A percentile compares a stretch with the other conserved stretches of the same genome.
Evolutionary conservation across 2,329 filamentous ascomycete species (phyloP).

Genomic region (Zymoseptoria passerinii): DNA sequence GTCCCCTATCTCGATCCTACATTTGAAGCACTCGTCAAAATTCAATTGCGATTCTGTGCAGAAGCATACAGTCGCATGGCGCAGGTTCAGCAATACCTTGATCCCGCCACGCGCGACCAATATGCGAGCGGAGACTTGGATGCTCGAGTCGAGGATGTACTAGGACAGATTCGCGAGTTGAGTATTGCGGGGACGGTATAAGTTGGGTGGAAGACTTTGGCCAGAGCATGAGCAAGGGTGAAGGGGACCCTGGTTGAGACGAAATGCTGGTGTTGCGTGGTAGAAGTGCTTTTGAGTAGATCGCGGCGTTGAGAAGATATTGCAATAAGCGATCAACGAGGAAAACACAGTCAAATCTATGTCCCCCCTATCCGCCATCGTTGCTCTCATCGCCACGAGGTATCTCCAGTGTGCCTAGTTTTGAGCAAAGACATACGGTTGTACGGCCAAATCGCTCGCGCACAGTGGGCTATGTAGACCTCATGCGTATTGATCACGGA

Average conservation of each 20-base stretch:
- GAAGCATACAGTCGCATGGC: constrained; percentile 98
- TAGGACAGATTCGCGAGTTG: constrained; percentile 93
- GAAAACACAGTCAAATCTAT: too few species aligned
- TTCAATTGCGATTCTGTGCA: constrained; percentile 93
- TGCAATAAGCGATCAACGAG: too few species aligned
- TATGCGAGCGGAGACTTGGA: constrained; percentile 92
- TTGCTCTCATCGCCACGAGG: too few species aligned
- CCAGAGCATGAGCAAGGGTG: too few species aligned
- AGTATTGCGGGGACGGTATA: constrained; percentile 75
- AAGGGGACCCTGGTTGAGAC: not conserved
- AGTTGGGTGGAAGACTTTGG: not conserved
- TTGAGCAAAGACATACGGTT: too few species aligned
- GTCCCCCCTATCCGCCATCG: too few species aligned
- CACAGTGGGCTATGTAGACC: too few species aligned
- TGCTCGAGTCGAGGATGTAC: constrained; percentile 81
- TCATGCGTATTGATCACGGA: too few species aligned
- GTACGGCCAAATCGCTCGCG: too few species aligned
- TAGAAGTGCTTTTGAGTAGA: not conserved
- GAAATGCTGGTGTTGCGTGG: not conserved
- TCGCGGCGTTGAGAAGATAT: too few species aligned
- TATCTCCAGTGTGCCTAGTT: too few species aligned
- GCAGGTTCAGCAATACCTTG: constrained; percentile 96
- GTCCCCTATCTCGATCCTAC: constrained; percentile 95
- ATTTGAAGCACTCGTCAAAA: constrained; percentile 97
- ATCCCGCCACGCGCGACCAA: constrained; percentile 89